These are phyloP conservation scores for Nothophaeocryptopus gaeumannii DNA, from an alignment of 2,329 filamentous ascomycete species.

Conservation along the genomic window DNA sequence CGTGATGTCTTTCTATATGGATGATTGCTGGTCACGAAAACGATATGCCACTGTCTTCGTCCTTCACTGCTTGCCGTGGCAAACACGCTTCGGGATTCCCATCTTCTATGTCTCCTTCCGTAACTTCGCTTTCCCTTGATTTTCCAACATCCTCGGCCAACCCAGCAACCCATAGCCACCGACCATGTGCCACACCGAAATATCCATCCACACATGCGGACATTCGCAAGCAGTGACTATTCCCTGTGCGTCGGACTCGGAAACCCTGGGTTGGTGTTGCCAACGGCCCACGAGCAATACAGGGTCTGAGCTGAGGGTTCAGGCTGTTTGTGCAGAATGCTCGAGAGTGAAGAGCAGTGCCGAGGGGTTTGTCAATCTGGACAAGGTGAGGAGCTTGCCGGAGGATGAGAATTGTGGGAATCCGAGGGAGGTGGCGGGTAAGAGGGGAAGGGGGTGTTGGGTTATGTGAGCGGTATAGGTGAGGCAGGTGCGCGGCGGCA, in stretches of 20 bases:
- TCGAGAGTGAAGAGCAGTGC: constrained; percentile 1
- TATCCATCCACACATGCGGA: constrained; percentile 8
- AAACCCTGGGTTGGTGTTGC: not conserved
- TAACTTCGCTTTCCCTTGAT: no score
- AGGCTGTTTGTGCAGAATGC: constrained; percentile 5
- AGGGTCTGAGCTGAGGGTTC: not conserved
- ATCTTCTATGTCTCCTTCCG: no score
- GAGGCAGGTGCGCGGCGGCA: no score
- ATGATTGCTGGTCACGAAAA: no score
- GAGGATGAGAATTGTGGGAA: constrained; percentile 17
- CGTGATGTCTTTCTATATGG: no score
- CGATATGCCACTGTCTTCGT: no score
- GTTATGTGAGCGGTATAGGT: constrained; percentile 8
- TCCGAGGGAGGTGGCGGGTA: not conserved
- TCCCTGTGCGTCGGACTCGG: constrained; percentile 3
- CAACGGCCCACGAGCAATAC: constrained; percentile 1
- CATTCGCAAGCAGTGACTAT: not conserved
- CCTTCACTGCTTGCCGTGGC: no score
- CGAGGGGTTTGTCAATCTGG: constrained; percentile 1
- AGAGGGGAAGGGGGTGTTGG: not conserved
- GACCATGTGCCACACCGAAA: constrained; percentile 12
- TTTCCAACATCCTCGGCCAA: no score
- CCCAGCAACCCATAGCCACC: no score
- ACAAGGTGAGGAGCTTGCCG: constrained; percentile 1
- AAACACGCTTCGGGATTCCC: no score